Evolutionary conservation across 345 rosid species (phyloP), one percentile per base, ranked within the genome.

Genomic region (Moricandia arvensis): DNA sequence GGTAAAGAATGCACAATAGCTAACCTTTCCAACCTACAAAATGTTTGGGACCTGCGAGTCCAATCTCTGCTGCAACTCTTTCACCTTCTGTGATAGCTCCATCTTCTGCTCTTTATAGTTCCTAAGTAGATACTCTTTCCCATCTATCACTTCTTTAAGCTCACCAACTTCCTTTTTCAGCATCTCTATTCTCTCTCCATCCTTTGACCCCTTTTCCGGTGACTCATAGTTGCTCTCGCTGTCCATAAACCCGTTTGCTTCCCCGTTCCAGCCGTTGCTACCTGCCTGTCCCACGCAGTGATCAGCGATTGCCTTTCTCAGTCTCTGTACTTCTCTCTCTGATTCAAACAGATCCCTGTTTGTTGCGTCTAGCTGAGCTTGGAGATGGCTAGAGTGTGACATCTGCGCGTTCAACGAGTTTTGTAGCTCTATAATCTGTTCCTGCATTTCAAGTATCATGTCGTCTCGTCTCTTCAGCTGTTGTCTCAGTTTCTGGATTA

Each of bases 381-480:
- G 97, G 81, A 90, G 69, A 74, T 88, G 88, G 54, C 84, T 83
- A 17, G 96, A 86, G 68, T 85, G 89, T n/a, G 84, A 82, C 73
- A 86, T 59, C 79, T 92, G 96, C 41, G 88, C 64, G 69, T 71
- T 86, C 6, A 86, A 81, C 3, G 97, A 90, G 79, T 81, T 95
- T 82, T 87, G 92, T 70, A 87, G 65, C 77, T 87, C 97, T 45
- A 73, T 15, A 9, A 90, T 87, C 85, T 92, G 99, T 69, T 92
- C 99, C 79, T 95, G 97, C 99, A 95, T 95, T 85, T 91, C 99
- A 49, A 95, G 77, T 60, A 89, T 79, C 99, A 95, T 89, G 59
- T 92, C 97, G 27, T 95, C 99, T 62, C 97, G 86, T 82, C 97
- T 90, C 89, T 92, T 90, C 75, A 95, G 65, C 70, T 95, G 97